Evolutionary conservation across 2,329 filamentous ascomycete species (phyloP).

Genomic region (Sporothrix phasma): DNA sequence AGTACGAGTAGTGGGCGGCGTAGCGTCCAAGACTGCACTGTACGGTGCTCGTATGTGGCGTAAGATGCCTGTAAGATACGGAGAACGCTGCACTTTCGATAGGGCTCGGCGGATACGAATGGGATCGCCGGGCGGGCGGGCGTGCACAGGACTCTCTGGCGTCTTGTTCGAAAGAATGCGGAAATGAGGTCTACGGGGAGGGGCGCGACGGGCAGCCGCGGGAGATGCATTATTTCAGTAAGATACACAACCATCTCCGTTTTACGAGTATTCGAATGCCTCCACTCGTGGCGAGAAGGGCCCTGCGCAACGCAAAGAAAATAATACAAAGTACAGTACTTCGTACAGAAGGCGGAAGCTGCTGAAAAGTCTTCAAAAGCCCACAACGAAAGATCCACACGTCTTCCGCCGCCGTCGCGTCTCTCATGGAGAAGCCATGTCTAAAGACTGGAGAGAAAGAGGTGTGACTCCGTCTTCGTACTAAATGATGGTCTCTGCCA

Average conservation of each 20-base stretch:
- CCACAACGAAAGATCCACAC: too few species aligned
- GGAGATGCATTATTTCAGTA: not conserved
- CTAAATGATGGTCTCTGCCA: too few species aligned
- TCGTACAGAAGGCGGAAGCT: not conserved
- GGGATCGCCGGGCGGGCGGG: too few species aligned
- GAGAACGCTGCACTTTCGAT: not conserved
- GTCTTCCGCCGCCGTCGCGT: too few species aligned
- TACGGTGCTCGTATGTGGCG: too few species aligned
- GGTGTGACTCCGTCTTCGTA: too few species aligned
- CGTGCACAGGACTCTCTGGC: not conserved
- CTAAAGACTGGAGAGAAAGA: too few species aligned
- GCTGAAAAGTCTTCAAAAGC: not conserved
- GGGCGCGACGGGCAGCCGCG: not conserved
- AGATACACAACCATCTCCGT: too few species aligned
- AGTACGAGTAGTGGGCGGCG: too few species aligned
- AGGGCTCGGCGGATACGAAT: not conserved
- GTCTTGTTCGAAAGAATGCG: not conserved
- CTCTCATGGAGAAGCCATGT: too few species aligned
- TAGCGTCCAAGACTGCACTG: too few species aligned
- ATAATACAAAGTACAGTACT: not conserved
- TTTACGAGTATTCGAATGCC: not conserved
- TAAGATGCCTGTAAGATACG: not conserved
- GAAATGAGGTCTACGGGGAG: slow-evolving; percentile 6
- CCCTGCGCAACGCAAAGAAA: not conserved
- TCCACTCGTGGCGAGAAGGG: too few species aligned